Evolutionary conservation across 1,284 basidiomycete species (phyloP), one percentile per base, ranked within the genome.

Genomic region (Cerrena zonata): DNA sequence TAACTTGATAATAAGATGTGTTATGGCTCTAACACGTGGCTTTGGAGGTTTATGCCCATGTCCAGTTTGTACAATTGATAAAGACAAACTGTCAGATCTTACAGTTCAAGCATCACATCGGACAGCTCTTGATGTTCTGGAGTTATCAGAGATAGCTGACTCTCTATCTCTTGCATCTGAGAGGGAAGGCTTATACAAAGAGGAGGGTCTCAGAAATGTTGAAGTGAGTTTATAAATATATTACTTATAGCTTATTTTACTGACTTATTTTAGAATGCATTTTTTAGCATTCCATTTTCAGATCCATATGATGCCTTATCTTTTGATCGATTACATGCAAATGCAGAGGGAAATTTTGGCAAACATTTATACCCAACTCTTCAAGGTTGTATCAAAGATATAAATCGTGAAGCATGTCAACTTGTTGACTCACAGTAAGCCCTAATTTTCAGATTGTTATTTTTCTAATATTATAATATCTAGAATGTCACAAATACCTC

Each of bases 251-350:
- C 18, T 25, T 26, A 30, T n/a, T 38, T n/a, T 21, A 24, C 10
- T 23, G 2, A 13, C 2, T 45, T 34, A 21, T 40, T 19, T n/a
- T 44, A 57, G 56, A 57, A 55, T 48, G 51, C 39, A 23, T 54
- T 57, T 34, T 57, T 53, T 53, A 23, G 36, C 12, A n/a, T 57
- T 12, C 22, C 27, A 13, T 36, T 50, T 27, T 45, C 48, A 34
- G 45, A 55, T 46, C 48, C 50, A 12, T 45, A 50, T 41, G 30
- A 47, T 7, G 46, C 51, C 1, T 7, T 50, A 12, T 55, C 56
- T 15, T 48, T 53, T 25, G 53, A 57, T 44, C 44, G 48, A 2
- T 48, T 55, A 2, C 53, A 57, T 53, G 49, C 53, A 11, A 36
- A 52, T 44, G 34, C 53, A 43, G 15, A 24, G 12, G 45, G 56